Percentiles rank a stretch among this genome's conserved stretches.
These are phyloP conservation scores for Rhizopogon rudus DNA, from an alignment of 768 basidiomycete genomes.

Conservation along the genomic window DNA sequence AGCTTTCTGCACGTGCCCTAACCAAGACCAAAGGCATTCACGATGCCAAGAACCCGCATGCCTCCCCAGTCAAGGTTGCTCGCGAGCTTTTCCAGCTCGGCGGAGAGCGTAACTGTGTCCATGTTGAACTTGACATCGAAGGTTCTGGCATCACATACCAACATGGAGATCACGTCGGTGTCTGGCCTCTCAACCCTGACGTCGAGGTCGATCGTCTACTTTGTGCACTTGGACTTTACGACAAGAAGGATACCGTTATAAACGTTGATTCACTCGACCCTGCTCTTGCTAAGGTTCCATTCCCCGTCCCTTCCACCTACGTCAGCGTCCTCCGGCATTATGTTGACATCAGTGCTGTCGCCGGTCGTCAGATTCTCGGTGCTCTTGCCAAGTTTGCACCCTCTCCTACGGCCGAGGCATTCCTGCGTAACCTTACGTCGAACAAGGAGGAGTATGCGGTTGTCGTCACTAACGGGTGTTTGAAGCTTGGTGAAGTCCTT, in stretches of 20 bases:
- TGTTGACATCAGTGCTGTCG: conserved; percentile 92
- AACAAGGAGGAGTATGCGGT: conserved; percentile 84
- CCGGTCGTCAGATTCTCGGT: conserved; percentile 91
- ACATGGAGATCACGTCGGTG: conserved; percentile 95
- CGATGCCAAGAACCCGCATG: conserved; percentile 96
- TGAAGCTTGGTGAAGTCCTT: conserved; percentile 91
- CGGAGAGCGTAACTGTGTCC: conserved; percentile 86
- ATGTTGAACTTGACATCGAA: conserved; percentile 90
- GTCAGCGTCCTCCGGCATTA: conserved; percentile 92
- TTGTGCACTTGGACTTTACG: conserved; percentile 75
- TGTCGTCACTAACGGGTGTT: conserved; percentile 74
- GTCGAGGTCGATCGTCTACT: conserved; percentile 88
- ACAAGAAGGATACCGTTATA: conserved; percentile 80
- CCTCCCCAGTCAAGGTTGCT: conserved; percentile 72
- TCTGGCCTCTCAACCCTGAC: conserved; percentile 96
- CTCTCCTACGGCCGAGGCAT: conserved; percentile 65
- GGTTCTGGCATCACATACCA: conserved; percentile 98
- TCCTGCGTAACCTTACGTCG: conserved; percentile 70
- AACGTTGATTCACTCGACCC: conserved; percentile 97
- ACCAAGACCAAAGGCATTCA: conserved; percentile 93
- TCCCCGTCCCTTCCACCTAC: conserved; percentile 96
- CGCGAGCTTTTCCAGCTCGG: conserved; percentile 80
- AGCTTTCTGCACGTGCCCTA: conserved; percentile 92
- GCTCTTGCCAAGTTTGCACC: conserved; percentile 87
- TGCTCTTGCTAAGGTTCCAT: conserved; percentile 95